A percentile compares a stretch with the other conserved stretches of the same genome.
These are phyloP conservation scores for Celoporthe dispersa DNA, from an alignment of 2,329 filamentous ascomycete genomes.

Conservation along the genomic window DNA sequence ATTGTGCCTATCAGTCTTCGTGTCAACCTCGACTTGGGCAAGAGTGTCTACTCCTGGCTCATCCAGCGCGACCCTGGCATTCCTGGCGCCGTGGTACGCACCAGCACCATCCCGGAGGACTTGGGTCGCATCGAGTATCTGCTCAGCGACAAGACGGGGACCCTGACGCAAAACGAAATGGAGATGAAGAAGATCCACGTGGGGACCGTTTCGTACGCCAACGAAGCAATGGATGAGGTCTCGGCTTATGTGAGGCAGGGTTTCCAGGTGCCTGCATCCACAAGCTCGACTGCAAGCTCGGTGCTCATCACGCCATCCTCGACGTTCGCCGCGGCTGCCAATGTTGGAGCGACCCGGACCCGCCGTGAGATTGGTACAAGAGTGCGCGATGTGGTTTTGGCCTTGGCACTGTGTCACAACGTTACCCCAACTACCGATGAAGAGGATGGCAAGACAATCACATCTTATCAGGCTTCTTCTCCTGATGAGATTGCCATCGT, in stretches of 20 bases:
- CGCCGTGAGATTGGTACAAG: conserved; percentile 91
- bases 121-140: conserved; percentile 95
- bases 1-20: conserved; percentile 97
- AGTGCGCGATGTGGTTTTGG: conserved; percentile 90
- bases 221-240: conserved; percentile 99
- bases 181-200: conserved; percentile 99
- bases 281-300: conserved; percentile 48
- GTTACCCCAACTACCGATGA: conserved; percentile 91
- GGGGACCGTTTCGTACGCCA: conserved; percentile 96
- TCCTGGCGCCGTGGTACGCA: conserved; percentile 88
- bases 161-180: conserved; percentile 97
- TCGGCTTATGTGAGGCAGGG: conserved; percentile 82
- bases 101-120: conserved; percentile 96
- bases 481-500: conserved; percentile 99
- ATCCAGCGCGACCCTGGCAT: conserved; percentile 93
- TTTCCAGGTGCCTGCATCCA: conserved; percentile 63
- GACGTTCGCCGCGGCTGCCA: conserved; percentile 63
- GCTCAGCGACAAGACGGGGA: conserved; percentile 97
- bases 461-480: conserved; percentile 93
- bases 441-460: conserved; percentile 75
- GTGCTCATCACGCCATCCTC: conserved; percentile 77
- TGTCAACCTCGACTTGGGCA: conserved; percentile 96
- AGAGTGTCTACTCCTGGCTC: conserved; percentile 93
- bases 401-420: conserved; percentile 93
- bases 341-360: conserved; percentile 74